Base-by-base conservation (phyloP, 768 basidiomycete genomes). In the Peribolospora kevripleyi region DNA sequence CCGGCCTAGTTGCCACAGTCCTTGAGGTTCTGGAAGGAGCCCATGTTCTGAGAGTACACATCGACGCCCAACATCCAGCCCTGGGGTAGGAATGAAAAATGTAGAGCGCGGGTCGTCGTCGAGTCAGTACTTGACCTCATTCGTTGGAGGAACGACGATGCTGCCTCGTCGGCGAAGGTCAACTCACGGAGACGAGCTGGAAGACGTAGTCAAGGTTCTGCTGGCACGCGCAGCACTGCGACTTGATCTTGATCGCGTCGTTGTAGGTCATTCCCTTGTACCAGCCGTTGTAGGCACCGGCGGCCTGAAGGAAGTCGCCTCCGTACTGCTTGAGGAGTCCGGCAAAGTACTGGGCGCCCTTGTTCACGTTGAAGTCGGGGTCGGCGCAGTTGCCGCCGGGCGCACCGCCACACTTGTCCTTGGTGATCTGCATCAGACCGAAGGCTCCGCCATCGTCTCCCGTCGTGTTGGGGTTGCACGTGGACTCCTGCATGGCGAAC, bases 401-500 rank as follows among this genome's bases (percentile, higher is more conserved):
- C 3, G 52, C 56, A 6, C 59, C 59, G 9, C 50, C 51, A 54
- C 63, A 64, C 59, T 64, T 64, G 59, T 64, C 63, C 10, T 54
- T 25, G 6, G 60, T 54, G 55, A 60, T 60, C 55, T 63, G 59
- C 59, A 63, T 56, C 1, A 58, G n/a, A 1, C 60, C 60, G 38
- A 61, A 52, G 3, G 56, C 60, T 6, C 55, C 60, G 9, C 54
- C 56, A 3, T 46, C 50, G 52, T 55, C 58, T 11, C 60, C 60
- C 2, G 42, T 2, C 25, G 38, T 13, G 55, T 53, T 5, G 6
- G 43, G 38, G 52, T 80, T 78, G 72, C 86, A 91, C 45, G 70
- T 70, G 41, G 76, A 77, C 65, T 91, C 88, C 65, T 90, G 85
- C 79, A 91, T 80, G 41, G 85, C 84, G 60, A 91, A 80, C 0